Percentiles rank a stretch among this genome's conserved stretches.
phyloP scores from a whole-genome alignment of 805 yeast genomes.

The Schwanniomyces polymorphus region DNA sequence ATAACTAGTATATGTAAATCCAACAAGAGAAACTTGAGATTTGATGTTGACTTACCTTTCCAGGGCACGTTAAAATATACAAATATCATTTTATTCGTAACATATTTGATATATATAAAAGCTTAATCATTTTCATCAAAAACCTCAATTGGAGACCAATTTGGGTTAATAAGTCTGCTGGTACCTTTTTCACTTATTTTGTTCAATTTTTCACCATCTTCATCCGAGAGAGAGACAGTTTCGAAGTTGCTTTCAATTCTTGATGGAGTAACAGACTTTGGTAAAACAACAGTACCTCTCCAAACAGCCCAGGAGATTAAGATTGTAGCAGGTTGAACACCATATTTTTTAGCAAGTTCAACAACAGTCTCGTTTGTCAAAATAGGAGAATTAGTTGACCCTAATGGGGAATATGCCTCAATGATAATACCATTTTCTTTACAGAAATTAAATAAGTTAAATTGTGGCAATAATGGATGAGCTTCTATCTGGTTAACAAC shows the following conservation, averaged over 20 bases:
- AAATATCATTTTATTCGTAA: background rate
- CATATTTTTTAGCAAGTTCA: slow-evolving; percentile 19
- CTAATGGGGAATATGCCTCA: slow-evolving; percentile 81
- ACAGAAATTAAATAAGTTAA: slow-evolving; percentile 61
- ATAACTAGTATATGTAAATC: too few relatives aligned
- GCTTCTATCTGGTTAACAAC: slow-evolving; percentile 75
- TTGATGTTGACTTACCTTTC: too few relatives aligned
- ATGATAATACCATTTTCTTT: slow-evolving; percentile 24
- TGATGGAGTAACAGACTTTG: slow-evolving; percentile 25
- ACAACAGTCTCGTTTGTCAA: slow-evolving; percentile 17
- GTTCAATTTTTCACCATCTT: slow-evolving; percentile 36
- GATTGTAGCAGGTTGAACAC: slow-evolving; percentile 19
- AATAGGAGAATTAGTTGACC: slow-evolving; percentile 40
- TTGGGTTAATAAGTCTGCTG: slow-evolving; percentile 36
- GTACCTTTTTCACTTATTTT: slow-evolving; percentile 22
- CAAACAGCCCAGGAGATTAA: slow-evolving; percentile 28
- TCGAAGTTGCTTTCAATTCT: slow-evolving; percentile 35
- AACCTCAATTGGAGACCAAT: slow-evolving; percentile 20
- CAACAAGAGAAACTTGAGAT: too few relatives aligned
- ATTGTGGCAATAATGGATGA: slow-evolving; percentile 44
- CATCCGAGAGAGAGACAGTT: slow-evolving; percentile 30
- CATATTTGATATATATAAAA: background rate
- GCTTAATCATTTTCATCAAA: slow-evolving; percentile 17
- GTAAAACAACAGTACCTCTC: slow-evolving; percentile 28
- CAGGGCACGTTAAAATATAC: too few relatives aligned